phyloP scores from a whole-genome alignment of 2,329 filamentous ascomycete genomes.

The Keithomyces neogunnii region DNA sequence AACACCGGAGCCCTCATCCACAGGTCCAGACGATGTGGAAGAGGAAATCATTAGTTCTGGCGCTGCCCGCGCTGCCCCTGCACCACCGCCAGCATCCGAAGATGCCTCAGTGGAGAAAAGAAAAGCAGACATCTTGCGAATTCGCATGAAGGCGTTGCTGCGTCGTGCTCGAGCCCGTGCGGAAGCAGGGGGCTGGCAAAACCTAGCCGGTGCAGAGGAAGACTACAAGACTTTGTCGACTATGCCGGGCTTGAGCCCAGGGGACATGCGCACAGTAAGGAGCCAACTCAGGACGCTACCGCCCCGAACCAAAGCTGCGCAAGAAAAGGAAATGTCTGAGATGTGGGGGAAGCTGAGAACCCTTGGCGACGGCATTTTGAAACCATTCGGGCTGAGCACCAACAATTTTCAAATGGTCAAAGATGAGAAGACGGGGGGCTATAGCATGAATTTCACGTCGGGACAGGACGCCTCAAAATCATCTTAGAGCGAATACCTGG shows the following conservation, averaged over 20 bases:
- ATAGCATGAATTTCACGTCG: slow-evolving; percentile 79
- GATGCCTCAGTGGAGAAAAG: slow-evolving; percentile 12
- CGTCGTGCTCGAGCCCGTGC: slow-evolving; percentile 66
- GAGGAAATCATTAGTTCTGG: slow-evolving; percentile 54
- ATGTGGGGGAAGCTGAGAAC: slow-evolving; percentile 97
- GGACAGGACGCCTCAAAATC: slow-evolving; percentile 12
- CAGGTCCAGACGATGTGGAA: slow-evolving; percentile 38
- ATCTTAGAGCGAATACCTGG: neutral
- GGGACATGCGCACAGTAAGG: slow-evolving; percentile 61
- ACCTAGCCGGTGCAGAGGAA: slow-evolving; percentile 65
- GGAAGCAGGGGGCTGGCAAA: slow-evolving; percentile 69
- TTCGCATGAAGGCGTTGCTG: slow-evolving; percentile 76
- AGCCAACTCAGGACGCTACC: slow-evolving; percentile 59
- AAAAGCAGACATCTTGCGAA: slow-evolving; percentile 59
- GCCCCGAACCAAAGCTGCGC: slow-evolving; percentile 62
- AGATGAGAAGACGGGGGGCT: slow-evolving; percentile 81
- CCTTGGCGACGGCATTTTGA: slow-evolving; percentile 84
- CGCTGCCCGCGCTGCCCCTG: slow-evolving; percentile 40
- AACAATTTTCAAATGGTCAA: slow-evolving; percentile 93
- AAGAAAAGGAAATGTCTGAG: slow-evolving; percentile 81
- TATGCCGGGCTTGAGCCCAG: slow-evolving; percentile 46
- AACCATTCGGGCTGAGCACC: slow-evolving; percentile 87
- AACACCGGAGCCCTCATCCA: slow-evolving; percentile 8
- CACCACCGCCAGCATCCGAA: slow-evolving; percentile 11
- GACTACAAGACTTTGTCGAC: slow-evolving; percentile 65